Evolutionary conservation across 1,284 basidiomycete genomes (phyloP).

Genomic region (Pseudozyma sp.): DNA sequence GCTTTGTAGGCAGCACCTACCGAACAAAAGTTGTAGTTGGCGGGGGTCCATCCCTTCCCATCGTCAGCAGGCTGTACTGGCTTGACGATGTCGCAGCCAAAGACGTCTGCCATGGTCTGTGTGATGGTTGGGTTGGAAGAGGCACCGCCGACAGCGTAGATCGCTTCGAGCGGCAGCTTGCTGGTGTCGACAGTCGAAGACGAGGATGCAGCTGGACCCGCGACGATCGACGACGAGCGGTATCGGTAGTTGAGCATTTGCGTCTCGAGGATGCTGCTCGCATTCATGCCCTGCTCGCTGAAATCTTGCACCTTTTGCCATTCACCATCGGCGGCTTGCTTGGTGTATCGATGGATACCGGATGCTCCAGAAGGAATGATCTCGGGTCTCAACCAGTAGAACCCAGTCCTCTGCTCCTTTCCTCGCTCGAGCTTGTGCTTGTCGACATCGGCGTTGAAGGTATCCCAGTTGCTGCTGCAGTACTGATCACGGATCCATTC

Average conservation of each 20-base stretch:
- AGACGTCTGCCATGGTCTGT: slow-evolving; percentile 81
- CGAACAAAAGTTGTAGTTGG: slow-evolving; percentile 64
- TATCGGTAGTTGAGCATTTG: slow-evolving; percentile 84
- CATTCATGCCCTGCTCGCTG: slow-evolving; percentile 73
- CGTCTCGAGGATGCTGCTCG: slow-evolving; percentile 85
- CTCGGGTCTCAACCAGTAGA: slow-evolving; percentile 83
- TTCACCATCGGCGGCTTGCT: slow-evolving; percentile 52
- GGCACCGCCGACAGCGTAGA: slow-evolving; percentile 84
- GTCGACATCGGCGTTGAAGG: slow-evolving; percentile 78
- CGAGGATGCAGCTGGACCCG: slow-evolving; percentile 53
- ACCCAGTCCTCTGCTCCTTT: slow-evolving; percentile 70
- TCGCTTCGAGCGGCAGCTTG: slow-evolving; percentile 72
- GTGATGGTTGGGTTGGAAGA: slow-evolving; percentile 80
- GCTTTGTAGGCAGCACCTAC: slow-evolving; percentile 67
- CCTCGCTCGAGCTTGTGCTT: slow-evolving; percentile 13
- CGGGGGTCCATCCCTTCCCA: slow-evolving; percentile 25
- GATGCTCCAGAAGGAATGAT: slow-evolving; percentile 80
- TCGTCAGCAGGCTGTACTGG: slow-evolving; percentile 49
- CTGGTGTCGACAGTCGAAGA: slow-evolving; percentile 15
- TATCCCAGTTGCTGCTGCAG: slow-evolving; percentile 76
- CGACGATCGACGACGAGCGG: slow-evolving; percentile 78
- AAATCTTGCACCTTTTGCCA: slow-evolving; percentile 60
- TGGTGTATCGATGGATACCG: slow-evolving; percentile 76
- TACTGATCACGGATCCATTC: slow-evolving; percentile 82
- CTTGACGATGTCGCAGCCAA: slow-evolving; percentile 71